These are phyloP conservation scores for Trypanosoma grayi DNA, from an alignment of 208 protist species.

Conservation along the genomic window DNA sequence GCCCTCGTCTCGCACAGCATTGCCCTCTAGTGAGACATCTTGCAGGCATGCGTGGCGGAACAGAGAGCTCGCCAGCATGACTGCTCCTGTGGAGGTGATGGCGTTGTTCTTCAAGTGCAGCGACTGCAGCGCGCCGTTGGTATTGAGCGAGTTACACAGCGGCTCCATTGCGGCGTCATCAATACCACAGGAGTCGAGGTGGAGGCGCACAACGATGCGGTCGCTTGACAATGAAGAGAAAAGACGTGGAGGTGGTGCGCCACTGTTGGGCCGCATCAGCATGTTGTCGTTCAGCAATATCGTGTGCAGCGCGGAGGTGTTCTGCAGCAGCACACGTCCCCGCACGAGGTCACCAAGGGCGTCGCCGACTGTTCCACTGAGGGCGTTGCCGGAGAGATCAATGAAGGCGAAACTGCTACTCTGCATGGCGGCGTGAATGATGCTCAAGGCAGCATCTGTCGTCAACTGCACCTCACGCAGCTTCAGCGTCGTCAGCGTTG, in stretches of 20 bases:
- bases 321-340: conserved; percentile 31
- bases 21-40: conserved; percentile 59
- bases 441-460: conserved; percentile 36
- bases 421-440: conserved; percentile 51
- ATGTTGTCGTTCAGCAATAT: conserved; percentile 68
- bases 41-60: conserved; percentile 53
- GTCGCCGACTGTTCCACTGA: conserved; percentile 53
- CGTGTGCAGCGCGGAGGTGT: conserved; percentile 40
- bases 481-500: conserved; percentile 51
- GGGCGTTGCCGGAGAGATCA: conserved; percentile 70
- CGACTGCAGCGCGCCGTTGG: conserved; percentile 46
- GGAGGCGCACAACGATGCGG: conserved; percentile 42
- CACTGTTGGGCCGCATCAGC: conserved; percentile 35
- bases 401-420: conserved; percentile 54
- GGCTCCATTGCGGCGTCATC: conserved; percentile 46
- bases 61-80: conserved; percentile 61
- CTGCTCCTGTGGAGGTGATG: conserved; percentile 49
- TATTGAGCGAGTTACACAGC: conserved; percentile 64
- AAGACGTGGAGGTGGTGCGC: conserved; percentile 22
- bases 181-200: conserved; percentile 59
- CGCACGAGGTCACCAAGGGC: conserved; percentile 56
- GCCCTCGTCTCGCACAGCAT: conserved; percentile 75
- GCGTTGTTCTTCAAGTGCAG: conserved; percentile 62
- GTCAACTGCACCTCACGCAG: conserved; percentile 58
- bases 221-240: conserved; percentile 56